phyloP scores from a whole-genome alignment of 306 rosid species.

The Vicia sativa region DNA sequence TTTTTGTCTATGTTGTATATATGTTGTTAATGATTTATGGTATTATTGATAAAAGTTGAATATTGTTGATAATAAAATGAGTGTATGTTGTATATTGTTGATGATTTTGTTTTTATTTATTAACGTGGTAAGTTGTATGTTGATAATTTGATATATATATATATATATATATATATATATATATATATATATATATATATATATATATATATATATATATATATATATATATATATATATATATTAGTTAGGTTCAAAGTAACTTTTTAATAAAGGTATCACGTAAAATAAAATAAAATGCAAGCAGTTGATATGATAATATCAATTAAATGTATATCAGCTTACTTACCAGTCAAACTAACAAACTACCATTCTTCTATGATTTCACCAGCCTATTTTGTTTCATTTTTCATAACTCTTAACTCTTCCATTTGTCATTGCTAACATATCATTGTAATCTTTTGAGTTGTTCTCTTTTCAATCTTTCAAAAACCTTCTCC shows the following conservation, averaged over 20 bases:
- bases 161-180: too few relatives aligned
- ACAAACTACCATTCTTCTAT: slow-evolving; percentile 63
- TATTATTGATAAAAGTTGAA: too few relatives aligned
- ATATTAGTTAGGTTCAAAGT: slow-evolving; percentile 16
- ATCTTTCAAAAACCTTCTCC: slow-evolving; percentile 14
- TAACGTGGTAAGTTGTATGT: too few relatives aligned
- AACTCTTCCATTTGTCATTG: background rate
- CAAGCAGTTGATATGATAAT: background rate
- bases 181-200: too few relatives aligned
- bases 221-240: too few relatives aligned
- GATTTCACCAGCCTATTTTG: slow-evolving; percentile 1
- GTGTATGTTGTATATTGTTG: too few relatives aligned
- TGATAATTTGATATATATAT: too few relatives aligned
- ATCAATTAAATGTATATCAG: background rate
- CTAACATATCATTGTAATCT: slow-evolving; percentile 1
- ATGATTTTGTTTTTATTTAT: too few relatives aligned
- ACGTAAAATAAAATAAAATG: background rate
- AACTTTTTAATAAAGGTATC: slow-evolving; percentile 5
- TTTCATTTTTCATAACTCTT: slow-evolving; percentile 17
- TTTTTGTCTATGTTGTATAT: too few relatives aligned
- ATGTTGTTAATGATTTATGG: too few relatives aligned
- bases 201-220: too few relatives aligned
- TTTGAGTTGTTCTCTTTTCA: slow-evolving; percentile 3
- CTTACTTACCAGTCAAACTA: slow-evolving; percentile 66
- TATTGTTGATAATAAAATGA: too few relatives aligned